Base-by-base conservation (phyloP, 768 basidiomycete species). In the Trametes sanguinea region DNA sequence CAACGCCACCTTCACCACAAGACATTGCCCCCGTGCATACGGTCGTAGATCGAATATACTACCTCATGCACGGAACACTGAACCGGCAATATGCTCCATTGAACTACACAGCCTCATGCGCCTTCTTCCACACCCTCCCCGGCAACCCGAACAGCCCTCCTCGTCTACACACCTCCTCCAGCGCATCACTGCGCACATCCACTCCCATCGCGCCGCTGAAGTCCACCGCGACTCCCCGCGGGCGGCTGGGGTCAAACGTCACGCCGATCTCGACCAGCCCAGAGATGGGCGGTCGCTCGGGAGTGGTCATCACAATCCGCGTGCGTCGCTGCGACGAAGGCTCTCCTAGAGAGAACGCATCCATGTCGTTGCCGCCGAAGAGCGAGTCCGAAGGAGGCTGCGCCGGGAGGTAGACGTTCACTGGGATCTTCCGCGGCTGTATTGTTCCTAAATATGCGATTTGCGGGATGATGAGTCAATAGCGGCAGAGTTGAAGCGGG, bases 101-200 rank as follows among this genome's bases (percentile, higher is more conserved):
- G 16, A 14, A 17, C 29, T 22, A 4, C 43, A 35, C 58, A 29
- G 33, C 32, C 43, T 53, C 58, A 43, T 68, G 71, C 30, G 68
- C 57, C 52, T 67, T 69, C 51, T 59, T 65, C 82, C 82, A 93
- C 35, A 91, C 77, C 60, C 86, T 80, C 17, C 90, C 91, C 43
- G 88, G 78, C 55, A 93, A 69, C 4, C 89, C 85, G 57, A 90
- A 79, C 8, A 82, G 75, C 6, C 91, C 90, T 3, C 91, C 91
- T 14, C 92, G 79, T 50, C 92, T 79, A 64, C 85, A 83, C 40
- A 85, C 78, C 69, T 93, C 90, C 66, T 90, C 90, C 69, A 92
- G 74, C 27, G 76, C 76, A 39, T 83, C 81, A 8, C 75, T 71
- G 57, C 84, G 81, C 33, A 76, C 22, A 40, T 74, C 73, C 4